These are phyloP conservation scores for Pleurotus tuber-regium DNA, from an alignment of 768 basidiomycete species.

Conservation along the genomic window DNA sequence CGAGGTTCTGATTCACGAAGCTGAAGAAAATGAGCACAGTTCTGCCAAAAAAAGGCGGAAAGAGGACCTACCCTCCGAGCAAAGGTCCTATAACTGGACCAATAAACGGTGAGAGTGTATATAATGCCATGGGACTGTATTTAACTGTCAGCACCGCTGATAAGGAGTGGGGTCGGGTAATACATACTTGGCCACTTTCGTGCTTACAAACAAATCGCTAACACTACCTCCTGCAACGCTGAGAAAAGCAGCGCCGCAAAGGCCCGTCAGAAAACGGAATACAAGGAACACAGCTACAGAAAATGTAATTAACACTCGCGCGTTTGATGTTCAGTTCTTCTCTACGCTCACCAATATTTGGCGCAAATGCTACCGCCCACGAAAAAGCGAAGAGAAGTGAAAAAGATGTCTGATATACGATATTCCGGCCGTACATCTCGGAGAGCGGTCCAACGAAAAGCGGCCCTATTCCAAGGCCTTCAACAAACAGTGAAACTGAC, in stretches of 20 bases:
- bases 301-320: no score
- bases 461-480: conserved; percentile 55
- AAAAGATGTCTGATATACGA: conserved; percentile 63
- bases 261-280: conserved; percentile 53
- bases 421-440: conserved; percentile 63
- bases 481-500: conserved; percentile 56
- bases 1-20: conserved; percentile 36
- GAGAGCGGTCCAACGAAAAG: conserved; percentile 51
- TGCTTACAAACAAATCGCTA: conserved; percentile 54
- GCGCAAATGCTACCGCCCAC: conserved; percentile 73
- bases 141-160: neutral
- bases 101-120: conserved; percentile 52
- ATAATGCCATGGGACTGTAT: conserved; percentile 49
- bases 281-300: conserved; percentile 55
- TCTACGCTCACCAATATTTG: conserved; percentile 55
- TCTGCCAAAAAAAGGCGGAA: neutral
- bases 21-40: neutral
- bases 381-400: conserved; percentile 58
- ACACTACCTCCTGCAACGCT: conserved; percentile 58
- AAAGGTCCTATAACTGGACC: conserved; percentile 55
- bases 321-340: no score
- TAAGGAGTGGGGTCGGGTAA: neutral
- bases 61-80: conserved; percentile 48
- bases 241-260: conserved; percentile 53
- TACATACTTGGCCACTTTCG: conserved; percentile 57